Percentiles rank a stretch among this genome's conserved stretches.
phyloP scores from a whole-genome alignment of 1,284 basidiomycete species.

The Mycena sp. region DNA sequence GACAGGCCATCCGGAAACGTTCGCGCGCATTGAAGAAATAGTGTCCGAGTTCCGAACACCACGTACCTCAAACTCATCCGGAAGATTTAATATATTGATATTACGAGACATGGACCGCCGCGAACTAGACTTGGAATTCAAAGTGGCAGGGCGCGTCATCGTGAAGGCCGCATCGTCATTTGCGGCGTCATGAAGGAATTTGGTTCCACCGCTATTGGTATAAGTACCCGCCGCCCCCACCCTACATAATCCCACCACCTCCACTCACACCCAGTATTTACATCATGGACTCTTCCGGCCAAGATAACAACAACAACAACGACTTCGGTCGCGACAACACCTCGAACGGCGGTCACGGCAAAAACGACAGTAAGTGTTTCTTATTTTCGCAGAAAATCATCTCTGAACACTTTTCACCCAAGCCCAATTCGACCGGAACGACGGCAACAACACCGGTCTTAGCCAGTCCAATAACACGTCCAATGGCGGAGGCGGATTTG shows the following conservation, averaged over 20 bases:
- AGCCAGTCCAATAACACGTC: background rate
- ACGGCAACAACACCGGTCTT: background rate
- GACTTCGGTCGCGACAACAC: background rate
- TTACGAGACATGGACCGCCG: too few species aligned
- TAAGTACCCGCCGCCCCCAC: background rate
- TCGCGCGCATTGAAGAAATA: too few species aligned
- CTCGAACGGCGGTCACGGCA: too few species aligned
- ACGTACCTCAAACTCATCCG: too few species aligned
- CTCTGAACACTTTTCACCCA: background rate
- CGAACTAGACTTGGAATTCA: too few species aligned
- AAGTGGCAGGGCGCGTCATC: too few species aligned
- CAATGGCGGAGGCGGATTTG: background rate
- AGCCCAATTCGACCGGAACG: background rate
- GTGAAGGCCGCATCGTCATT: slow-evolving; percentile 1
- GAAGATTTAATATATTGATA: too few species aligned
- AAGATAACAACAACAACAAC: background rate
- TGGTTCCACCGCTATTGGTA: background rate
- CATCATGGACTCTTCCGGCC: slow-evolving; percentile 10
- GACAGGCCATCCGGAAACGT: too few species aligned
- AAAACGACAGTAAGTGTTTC: background rate
- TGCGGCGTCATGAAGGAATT: background rate
- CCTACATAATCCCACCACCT: background rate
- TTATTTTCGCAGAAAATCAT: background rate
- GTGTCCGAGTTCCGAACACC: too few species aligned
- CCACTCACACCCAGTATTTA: background rate